Conservation (phyloP, 768 basidiomycete species). For the Phanerochaete sordida region DNA sequence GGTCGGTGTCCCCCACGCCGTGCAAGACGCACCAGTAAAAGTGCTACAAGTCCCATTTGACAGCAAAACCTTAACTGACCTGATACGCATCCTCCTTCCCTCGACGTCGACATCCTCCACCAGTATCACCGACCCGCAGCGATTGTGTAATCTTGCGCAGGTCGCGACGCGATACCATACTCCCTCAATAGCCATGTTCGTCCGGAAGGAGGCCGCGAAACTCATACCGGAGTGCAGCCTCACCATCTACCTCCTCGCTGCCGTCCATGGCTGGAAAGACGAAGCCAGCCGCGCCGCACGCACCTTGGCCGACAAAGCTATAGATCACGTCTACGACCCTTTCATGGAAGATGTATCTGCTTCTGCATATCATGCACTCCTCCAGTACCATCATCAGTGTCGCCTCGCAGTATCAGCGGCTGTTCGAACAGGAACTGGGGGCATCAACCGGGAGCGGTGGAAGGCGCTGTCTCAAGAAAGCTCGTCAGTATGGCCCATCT, state of each 20-base stretch:
- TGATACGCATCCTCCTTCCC: neutral
- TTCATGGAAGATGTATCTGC: constrained; percentile 1
- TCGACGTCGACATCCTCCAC: neutral
- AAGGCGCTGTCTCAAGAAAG: neutral
- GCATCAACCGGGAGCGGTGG: neutral
- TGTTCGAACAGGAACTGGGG: neutral
- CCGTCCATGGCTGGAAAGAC: neutral
- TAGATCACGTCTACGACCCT: neutral
- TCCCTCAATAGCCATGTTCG: neutral
- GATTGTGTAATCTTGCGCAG: neutral
- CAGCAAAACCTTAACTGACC: neutral
- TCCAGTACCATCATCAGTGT: neutral
- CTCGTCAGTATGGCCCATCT: neutral
- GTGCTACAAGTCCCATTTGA: neutral
- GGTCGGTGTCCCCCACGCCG: neutral
- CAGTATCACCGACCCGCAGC: neutral
- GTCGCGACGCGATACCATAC: neutral
- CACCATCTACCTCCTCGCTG: neutral
- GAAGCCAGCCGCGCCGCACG: neutral
- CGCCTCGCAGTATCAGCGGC: neutral
- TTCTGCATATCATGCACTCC: neutral
- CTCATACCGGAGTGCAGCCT: neutral
- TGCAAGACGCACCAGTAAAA: neutral
- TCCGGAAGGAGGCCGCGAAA: neutral
- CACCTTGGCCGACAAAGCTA: neutral